Conservation (phyloP, 2,329 filamentous ascomycete species). For the Sclerotinia nivalis region DNA sequence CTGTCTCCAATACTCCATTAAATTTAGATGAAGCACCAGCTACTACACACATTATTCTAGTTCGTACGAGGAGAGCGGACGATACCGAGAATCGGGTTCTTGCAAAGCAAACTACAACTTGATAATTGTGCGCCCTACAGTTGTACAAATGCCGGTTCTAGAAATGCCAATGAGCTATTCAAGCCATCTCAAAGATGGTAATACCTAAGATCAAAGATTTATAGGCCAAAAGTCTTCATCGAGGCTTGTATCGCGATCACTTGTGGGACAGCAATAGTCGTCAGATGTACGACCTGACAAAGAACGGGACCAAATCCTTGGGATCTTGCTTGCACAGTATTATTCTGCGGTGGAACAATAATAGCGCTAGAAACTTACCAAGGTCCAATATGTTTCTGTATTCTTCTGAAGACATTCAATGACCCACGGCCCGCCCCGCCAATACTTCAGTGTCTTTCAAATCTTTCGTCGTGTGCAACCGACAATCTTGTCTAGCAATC, state of each 20-base stretch:
- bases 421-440: background rate
- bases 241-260: conserved; percentile 14
- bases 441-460: conserved; percentile 19
- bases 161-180: conserved; percentile 13
- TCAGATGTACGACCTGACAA: conserved; percentile 22
- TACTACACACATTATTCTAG: conserved; percentile 1
- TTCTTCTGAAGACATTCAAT: conserved; percentile 8
- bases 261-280: conserved; percentile 20
- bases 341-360: conserved; percentile 6
- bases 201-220: conserved; percentile 4
- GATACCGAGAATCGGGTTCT: conserved; percentile 9
- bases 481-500: conserved; percentile 4
- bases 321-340: conserved; percentile 19
- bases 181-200: conserved; percentile 8
- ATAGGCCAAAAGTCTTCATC: conserved; percentile 5
- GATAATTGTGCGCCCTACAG: conserved; percentile 6
- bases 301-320: conserved; percentile 21
- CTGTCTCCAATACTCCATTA: background rate
- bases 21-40: background rate
- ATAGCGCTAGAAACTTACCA: background rate
- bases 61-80: conserved; percentile 12
- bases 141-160: conserved; percentile 12
- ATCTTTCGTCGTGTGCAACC: conserved; percentile 12
- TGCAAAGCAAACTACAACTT: conserved; percentile 21
- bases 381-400: background rate